Evolutionary conservation across 352 stramenopile genomes (phyloP).

Genomic region (Phytophthora hybrid): DNA sequence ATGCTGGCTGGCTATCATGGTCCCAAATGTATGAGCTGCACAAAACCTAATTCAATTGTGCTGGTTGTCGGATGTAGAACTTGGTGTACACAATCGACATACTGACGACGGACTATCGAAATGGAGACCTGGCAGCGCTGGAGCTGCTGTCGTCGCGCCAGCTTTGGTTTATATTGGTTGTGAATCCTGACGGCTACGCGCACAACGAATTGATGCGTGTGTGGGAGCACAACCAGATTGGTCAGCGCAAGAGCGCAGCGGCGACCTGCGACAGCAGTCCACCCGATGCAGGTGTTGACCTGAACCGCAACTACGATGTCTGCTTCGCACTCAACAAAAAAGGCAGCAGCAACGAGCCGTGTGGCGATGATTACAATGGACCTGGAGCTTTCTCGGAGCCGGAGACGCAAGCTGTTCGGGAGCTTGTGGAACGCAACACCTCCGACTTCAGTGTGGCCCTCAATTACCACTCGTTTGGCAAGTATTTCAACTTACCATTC

Average conservation of each 20-base stretch:
- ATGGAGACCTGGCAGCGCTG: slow-evolving; percentile 62
- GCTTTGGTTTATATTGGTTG: slow-evolving; percentile 85
- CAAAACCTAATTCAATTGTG: neutral
- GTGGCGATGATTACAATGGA: slow-evolving; percentile 81
- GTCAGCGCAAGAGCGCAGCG: slow-evolving; percentile 78
- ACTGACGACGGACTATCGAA: slow-evolving; percentile 62
- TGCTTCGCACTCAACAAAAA: slow-evolving; percentile 73
- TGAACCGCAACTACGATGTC: slow-evolving; percentile 89
- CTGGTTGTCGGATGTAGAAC: slow-evolving; percentile 48
- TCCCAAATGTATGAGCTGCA: neutral
- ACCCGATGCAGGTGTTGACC: slow-evolving; percentile 68
- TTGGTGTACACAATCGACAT: slow-evolving; percentile 87
- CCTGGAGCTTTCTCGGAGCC: slow-evolving; percentile 79
- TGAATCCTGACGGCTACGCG: slow-evolving; percentile 87
- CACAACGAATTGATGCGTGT: slow-evolving; percentile 72
- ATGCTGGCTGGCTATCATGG: slow-evolving; percentile 6
- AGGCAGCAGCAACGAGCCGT: slow-evolving; percentile 72
- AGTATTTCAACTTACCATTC: slow-evolving; percentile 87
- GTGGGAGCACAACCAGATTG: slow-evolving; percentile 55
- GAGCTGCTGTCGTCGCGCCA: slow-evolving; percentile 72
- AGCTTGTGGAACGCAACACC: slow-evolving; percentile 59
- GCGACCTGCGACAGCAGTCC: slow-evolving; percentile 42
- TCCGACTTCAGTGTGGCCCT: slow-evolving; percentile 71
- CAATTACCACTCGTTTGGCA: slow-evolving; percentile 89
- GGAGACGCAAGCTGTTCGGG: slow-evolving; percentile 78